phyloP scores from a whole-genome alignment of 2,329 filamentous ascomycete genomes.

The Bisporella sp. region DNA sequence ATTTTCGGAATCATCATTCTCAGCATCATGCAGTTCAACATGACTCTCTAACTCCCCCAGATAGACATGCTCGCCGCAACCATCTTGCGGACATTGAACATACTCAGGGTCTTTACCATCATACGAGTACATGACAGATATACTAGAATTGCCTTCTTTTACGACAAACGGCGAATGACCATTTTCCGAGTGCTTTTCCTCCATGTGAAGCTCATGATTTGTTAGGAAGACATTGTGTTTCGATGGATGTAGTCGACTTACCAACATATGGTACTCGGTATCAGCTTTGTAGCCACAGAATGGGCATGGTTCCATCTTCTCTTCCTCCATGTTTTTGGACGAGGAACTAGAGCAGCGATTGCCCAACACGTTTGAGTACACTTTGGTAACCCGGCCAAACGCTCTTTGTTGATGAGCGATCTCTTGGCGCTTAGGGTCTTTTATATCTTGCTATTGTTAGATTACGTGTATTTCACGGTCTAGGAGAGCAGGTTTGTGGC shows the following conservation, averaged over 20 bases:
- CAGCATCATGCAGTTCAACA: slow-evolving; percentile 45
- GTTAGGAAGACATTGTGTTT: slow-evolving; percentile 4
- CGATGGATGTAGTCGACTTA: slow-evolving; percentile 16
- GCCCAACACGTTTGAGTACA: no score
- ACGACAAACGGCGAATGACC: slow-evolving; percentile 25
- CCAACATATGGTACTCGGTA: slow-evolving; percentile 32
- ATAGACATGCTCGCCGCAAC: slow-evolving; percentile 52
- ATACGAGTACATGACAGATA: slow-evolving; percentile 9
- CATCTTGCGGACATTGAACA: slow-evolving; percentile 45
- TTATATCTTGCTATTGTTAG: no score
- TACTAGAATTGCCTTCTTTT: slow-evolving; percentile 19
- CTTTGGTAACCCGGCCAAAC: no score
- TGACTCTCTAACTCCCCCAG: slow-evolving; percentile 48
- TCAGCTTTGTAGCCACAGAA: slow-evolving; percentile 32
- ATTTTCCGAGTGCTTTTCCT: slow-evolving; percentile 24
- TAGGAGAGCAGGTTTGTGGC: no score
- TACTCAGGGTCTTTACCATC: slow-evolving; percentile 32
- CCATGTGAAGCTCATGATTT: slow-evolving; percentile 23
- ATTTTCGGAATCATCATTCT: slow-evolving; percentile 15
- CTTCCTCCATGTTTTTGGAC: slow-evolving; percentile 4
- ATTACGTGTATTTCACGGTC: no score
- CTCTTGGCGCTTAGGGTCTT: no score
- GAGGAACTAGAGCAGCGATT: no score
- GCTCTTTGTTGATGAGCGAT: no score
- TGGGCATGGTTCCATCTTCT: slow-evolving; percentile 27